Base-by-base conservation (phyloP, 371 early-diverging fungal species). In the Conidiobolus incongruus region DNA sequence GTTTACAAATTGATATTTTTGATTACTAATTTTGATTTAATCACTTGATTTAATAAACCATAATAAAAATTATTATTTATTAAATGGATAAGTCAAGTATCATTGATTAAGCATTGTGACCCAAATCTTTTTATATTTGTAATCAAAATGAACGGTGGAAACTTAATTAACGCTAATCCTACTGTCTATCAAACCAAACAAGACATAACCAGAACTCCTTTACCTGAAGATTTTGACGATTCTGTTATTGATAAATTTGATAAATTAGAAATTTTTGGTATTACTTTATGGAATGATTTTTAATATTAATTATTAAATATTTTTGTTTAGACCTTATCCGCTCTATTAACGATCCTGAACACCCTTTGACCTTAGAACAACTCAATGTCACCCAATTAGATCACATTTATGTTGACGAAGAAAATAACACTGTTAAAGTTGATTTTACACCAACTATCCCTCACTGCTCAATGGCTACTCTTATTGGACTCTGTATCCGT, bases 381-480 rank as follows among this genome's bases (percentile, higher is more conserved):
- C 74, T 93, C 29, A 85, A 89, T 57, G 92, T 96, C 11, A 72
- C 85, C 19, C 87, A 84, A 51, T 58, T 65, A 38, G 80, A 83
- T 24, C 89, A 86, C 52, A 76, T 95, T 46, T 45, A 54, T 11
- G 85, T 94, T 2, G 71, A 77, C 48, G 71, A 81, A 52, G 61
- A 62, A 4, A 46, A 47, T 23, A 75, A 65, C 56, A 67, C 58
- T 35, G 63, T 92, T 16, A 48, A 62, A 10, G 80, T 90, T 41
- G 72, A 75, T 53, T 85, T 98, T 54, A 91, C 89, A 7, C 99
- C 99, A 1, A 98, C 99, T 2, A 98, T 99, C 52, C 99, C 99
- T 34, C 99, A 99, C 61, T 99, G 99, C 62, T 91, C 92, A 16
- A 96, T 99, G 98, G 98, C 98, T 10, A 95, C 97, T 15, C 58